Conservation (phyloP, 2,329 filamentous ascomycete species). For the Colletotrichum spaethianum region DNA sequence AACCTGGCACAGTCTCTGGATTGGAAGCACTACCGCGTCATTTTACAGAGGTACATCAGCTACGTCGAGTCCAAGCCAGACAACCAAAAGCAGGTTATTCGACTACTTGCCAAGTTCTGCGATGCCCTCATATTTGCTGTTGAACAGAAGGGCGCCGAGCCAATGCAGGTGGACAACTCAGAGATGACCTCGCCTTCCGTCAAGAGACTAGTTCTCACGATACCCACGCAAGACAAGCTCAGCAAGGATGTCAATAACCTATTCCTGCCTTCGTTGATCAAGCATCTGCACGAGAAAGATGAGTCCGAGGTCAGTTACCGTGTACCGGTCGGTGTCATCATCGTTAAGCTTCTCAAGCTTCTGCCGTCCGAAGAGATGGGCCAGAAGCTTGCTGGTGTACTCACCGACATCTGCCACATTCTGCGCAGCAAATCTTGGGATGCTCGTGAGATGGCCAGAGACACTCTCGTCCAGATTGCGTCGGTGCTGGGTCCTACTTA, state of each 20-base stretch:
- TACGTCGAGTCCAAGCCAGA: conserved; percentile 87
- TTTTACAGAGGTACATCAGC: conserved; percentile 86
- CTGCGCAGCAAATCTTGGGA: conserved; percentile 91
- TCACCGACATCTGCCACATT: conserved; percentile 94
- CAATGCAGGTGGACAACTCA: conserved; percentile 59
- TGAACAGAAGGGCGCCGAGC: conserved; percentile 51
- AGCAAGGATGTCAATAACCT: conserved; percentile 79
- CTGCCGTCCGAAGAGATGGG: conserved; percentile 82
- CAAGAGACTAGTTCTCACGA: conserved; percentile 71
- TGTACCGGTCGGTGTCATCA: conserved; percentile 89
- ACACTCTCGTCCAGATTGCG: conserved; percentile 88
- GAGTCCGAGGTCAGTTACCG: conserved; percentile 94
- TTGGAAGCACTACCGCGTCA: conserved; percentile 91
- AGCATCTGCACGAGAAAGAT: conserved; percentile 93
- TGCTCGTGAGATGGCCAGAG: conserved; percentile 90
- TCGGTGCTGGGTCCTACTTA: conserved; percentile 84
- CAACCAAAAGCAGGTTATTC: conserved; percentile 87
- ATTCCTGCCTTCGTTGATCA: conserved; percentile 84
- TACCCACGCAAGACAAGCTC: conserved; percentile 78
- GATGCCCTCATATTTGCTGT: conserved; percentile 78
- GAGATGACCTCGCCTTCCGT: conserved; percentile 42
- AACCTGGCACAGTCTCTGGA: conserved; percentile 82
- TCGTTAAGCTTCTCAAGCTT: conserved; percentile 88
- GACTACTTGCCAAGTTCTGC: conserved; percentile 84
- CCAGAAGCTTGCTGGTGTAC: conserved; percentile 82